Percentiles rank a stretch among this genome's conserved stretches.
phyloP scores from a whole-genome alignment of 306 rosid species.

The Pueraria montana region DNA sequence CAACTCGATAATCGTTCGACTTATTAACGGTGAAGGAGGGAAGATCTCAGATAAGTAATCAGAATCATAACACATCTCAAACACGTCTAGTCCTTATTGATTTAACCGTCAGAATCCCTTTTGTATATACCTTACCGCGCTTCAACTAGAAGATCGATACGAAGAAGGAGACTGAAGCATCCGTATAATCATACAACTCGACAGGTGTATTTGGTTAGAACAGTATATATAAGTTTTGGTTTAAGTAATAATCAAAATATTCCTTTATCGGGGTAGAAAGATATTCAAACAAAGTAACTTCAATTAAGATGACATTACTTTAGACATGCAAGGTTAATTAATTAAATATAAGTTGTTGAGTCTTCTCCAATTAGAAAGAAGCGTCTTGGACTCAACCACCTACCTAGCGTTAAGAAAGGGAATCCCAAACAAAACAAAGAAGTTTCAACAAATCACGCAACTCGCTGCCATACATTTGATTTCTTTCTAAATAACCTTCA shows the following conservation, averaged over 20 bases:
- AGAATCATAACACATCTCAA: too few species aligned
- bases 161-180: too few species aligned
- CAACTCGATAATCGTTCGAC: too few species aligned
- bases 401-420: background rate
- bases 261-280: background rate
- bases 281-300: background rate
- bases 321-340: background rate
- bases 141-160: too few species aligned
- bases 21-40: too few species aligned
- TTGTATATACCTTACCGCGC: too few species aligned
- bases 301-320: background rate
- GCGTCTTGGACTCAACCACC: constrained; percentile 44
- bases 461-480: background rate
- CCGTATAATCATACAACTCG: too few species aligned
- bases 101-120: too few species aligned
- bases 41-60: too few species aligned
- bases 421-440: background rate
- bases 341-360: constrained; percentile 20
- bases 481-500: background rate
- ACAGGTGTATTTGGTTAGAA: too few species aligned
- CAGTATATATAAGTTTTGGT: background rate
- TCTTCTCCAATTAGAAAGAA: constrained; percentile 28
- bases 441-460: constrained; percentile 37
- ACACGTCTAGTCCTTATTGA: too few species aligned
- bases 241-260: background rate